A percentile compares a stretch with the other conserved stretches of the same genome.
Conservation (phyloP, 2,329 filamentous ascomycete genomes). For the Colletotrichum liaoningense region DNA sequence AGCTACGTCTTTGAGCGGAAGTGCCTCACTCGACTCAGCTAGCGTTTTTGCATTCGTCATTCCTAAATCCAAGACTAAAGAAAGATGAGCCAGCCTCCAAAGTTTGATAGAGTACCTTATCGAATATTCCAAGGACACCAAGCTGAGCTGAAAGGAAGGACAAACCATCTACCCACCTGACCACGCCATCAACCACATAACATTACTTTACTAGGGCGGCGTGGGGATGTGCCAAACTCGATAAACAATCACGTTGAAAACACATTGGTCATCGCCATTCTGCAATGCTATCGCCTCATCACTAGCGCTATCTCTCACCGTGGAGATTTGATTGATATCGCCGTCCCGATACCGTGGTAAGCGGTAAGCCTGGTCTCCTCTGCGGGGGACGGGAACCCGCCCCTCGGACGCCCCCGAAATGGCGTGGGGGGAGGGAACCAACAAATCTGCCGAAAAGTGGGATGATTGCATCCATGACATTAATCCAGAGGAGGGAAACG, state of each 20-base stretch:
- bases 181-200: neutral
- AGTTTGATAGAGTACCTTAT: neutral
- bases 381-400: neutral
- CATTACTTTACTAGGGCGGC: neutral
- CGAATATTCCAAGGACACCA: neutral
- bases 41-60: neutral
- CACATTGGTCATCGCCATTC: conserved; percentile 12
- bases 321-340: neutral
- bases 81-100: neutral
- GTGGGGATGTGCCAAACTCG: neutral
- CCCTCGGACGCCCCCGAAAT: conserved; percentile 3
- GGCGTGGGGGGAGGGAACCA: conserved; percentile 15
- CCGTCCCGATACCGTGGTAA: conserved; percentile 18
- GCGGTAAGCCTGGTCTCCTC: conserved; percentile 6
- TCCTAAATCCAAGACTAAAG: neutral
- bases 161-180: neutral
- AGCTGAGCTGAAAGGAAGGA: neutral
- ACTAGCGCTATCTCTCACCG: conserved; percentile 1
- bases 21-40: neutral
- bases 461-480: neutral
- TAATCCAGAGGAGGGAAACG: neutral
- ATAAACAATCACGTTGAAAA: neutral
- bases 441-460: conserved; percentile 1
- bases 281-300: conserved; percentile 12
- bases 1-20: neutral